Base-by-base conservation (phyloP, 2,329 filamentous ascomycete genomes). In the Colletotrichum kahawae region DNA sequence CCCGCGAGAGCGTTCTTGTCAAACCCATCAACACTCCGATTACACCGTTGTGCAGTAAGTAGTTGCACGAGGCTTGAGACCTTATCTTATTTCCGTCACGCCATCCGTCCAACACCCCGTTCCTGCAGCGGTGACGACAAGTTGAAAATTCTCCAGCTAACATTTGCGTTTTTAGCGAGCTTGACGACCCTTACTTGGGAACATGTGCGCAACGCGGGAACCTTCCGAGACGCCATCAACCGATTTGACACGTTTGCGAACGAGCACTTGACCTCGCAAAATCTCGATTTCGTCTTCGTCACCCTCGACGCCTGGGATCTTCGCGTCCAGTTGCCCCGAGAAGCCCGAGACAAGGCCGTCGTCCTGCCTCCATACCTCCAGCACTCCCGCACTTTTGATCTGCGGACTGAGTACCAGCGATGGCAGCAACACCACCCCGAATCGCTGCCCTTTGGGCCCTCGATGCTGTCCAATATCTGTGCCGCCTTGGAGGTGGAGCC, bases 371-470 rank as follows among this genome's bases (percentile, higher is more conserved):
- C 96, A 12, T 99, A 99, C 85, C 91, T 99, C 75, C 97, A 99
- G 88, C 97, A 99, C 88, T 98, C 97, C 51, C 93, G 97, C 76
- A 98, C 96, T 73, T 99, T 98, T 83, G 97, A 98, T 83, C 91
- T 99, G 73, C 94, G 97, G 77, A 98, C 95, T 81, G 97, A 99
- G 87, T 99, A 99, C 84, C 96, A 98, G 87, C 92, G 96, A 83
- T 99, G 97, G 96, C 97, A 98, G 86, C 95, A 97, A 81, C 96
- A 98, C 85, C 97, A 99, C 82, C 97, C 97, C 51, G 97, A 99
- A 87, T 98, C 96, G 72, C 91, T 99, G 70, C 96, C 97, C 4
- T 99, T 98, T 82, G 97, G 96, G 21, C 96, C 97, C 65, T 98
- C 95, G 74, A 97, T 97, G 84, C 90, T 99, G 78, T 94, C 96